Percentiles rank a stretch among this genome's conserved stretches.
Conservation (phyloP, 2,329 filamentous ascomycete genomes). For the Diplodia scrobiculata region DNA sequence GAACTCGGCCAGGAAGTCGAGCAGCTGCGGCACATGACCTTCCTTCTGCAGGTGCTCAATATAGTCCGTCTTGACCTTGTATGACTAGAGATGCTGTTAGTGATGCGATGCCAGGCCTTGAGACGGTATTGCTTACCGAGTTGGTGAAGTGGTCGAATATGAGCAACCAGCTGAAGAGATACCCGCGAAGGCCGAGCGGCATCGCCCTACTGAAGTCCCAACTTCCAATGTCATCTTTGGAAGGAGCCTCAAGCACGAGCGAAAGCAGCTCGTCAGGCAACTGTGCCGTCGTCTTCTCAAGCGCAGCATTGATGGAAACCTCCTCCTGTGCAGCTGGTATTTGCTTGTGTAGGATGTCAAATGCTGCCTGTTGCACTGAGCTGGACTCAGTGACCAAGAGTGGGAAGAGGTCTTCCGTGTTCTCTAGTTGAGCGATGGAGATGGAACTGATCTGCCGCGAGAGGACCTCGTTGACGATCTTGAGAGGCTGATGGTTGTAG, state of each 20-base stretch:
- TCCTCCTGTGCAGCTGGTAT: slow-evolving; percentile 78
- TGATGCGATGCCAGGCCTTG: slow-evolving; percentile 3
- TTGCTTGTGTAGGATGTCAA: slow-evolving; percentile 75
- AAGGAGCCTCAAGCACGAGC: slow-evolving; percentile 76
- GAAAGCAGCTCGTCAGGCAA: slow-evolving; percentile 85
- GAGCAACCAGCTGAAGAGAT: slow-evolving; percentile 85
- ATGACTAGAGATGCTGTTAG: slow-evolving; percentile 56
- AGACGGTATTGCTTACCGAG: slow-evolving; percentile 51
- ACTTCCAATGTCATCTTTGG: slow-evolving; percentile 66
- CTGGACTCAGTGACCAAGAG: slow-evolving; percentile 74
- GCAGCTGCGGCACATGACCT: slow-evolving; percentile 66
- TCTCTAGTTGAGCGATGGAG: slow-evolving; percentile 62
- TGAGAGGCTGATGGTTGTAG: slow-evolving; percentile 64
- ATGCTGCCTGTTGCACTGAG: slow-evolving; percentile 77
- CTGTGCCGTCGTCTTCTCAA: slow-evolving; percentile 71
- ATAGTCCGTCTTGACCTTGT: slow-evolving; percentile 81
- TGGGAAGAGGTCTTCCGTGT: slow-evolving; percentile 70
- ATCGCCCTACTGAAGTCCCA: slow-evolving; percentile 66
- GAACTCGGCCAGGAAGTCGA: slow-evolving; percentile 81
- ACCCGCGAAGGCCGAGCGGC: slow-evolving; percentile 71
- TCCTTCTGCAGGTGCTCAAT: slow-evolving; percentile 75
- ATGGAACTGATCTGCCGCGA: slow-evolving; percentile 68
- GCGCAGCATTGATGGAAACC: slow-evolving; percentile 72
- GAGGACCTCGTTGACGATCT: slow-evolving; percentile 74
- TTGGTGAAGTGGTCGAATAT: slow-evolving; percentile 82